Percentiles rank a stretch among this genome's conserved stretches.
phyloP scores from a whole-genome alignment of 495 filamentous ascomycete genomes.

The Evansstolkia leycettana region DNA sequence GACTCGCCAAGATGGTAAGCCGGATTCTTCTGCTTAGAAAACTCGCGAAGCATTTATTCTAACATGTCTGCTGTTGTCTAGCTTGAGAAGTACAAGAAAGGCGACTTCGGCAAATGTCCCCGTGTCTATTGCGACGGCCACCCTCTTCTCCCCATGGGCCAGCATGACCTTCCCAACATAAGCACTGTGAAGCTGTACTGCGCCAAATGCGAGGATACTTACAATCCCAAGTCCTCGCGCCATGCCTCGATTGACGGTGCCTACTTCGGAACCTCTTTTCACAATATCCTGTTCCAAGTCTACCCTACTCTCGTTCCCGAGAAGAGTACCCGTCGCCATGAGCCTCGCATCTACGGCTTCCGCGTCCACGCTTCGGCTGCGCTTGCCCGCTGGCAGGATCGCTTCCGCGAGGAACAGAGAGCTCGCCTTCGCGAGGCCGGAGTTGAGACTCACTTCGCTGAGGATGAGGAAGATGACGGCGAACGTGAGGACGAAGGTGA shows the following conservation, averaged over 20 bases:
- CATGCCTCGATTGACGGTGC: slow-evolving; percentile 93
- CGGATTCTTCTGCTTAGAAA: slow-evolving; percentile 4
- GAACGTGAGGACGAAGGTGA: slow-evolving; percentile 35
- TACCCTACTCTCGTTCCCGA: slow-evolving; percentile 79
- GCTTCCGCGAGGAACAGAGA: slow-evolving; percentile 65
- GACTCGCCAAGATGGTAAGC: slow-evolving; percentile 86
- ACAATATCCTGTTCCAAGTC: slow-evolving; percentile 98
- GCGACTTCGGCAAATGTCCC: slow-evolving; percentile 95
- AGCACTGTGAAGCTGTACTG: slow-evolving; percentile 95
- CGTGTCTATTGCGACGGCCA: slow-evolving; percentile 88
- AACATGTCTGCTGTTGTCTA: slow-evolving; percentile 22
- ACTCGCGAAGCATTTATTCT: slow-evolving; percentile 2
- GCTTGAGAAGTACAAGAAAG: slow-evolving; percentile 98
- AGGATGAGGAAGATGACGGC: slow-evolving; percentile 40
- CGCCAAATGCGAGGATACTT: slow-evolving; percentile 91
- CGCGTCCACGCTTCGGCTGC: slow-evolving; percentile 85
- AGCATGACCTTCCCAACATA: slow-evolving; percentile 70
- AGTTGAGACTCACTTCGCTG: slow-evolving; percentile 43
- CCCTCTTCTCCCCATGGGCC: slow-evolving; percentile 84
- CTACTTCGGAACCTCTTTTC: slow-evolving; percentile 95
- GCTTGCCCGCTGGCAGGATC: slow-evolving; percentile 82
- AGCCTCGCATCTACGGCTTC: slow-evolving; percentile 87
- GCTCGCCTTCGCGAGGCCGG: slow-evolving; percentile 44
- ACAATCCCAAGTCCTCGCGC: slow-evolving; percentile 96
- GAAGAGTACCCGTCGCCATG: slow-evolving; percentile 76